Conservation (phyloP, 768 basidiomycete species). For the Phlebiopsis gigantea region DNA sequence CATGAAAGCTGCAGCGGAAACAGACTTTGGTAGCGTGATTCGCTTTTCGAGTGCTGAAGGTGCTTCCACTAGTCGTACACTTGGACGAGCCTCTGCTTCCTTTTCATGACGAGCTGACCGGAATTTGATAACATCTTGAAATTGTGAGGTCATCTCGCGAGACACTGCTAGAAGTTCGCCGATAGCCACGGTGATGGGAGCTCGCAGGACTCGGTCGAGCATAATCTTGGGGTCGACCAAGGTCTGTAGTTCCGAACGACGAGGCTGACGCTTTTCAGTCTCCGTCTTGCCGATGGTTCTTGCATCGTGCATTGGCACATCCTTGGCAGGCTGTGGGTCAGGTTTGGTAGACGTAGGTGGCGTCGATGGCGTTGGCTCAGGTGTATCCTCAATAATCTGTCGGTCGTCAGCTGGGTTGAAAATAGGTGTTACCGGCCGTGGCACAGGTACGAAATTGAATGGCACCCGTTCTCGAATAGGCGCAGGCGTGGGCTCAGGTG, state of each 20-base stretch:
- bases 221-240: not conserved
- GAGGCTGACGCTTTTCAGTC: not conserved
- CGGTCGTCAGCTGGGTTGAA: not conserved
- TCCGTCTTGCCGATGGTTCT: too few relatives aligned
- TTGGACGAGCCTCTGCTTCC: not conserved
- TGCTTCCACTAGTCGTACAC: not conserved
- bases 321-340: too few relatives aligned
- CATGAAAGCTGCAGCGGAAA: not conserved
- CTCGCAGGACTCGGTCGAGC: not conserved
- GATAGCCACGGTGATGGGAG: not conserved
- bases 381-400: too few relatives aligned
- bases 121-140: slow-evolving; percentile 2
- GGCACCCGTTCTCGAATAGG: too few relatives aligned
- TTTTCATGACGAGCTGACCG: not conserved
- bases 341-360: not conserved
- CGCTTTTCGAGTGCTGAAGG: too few relatives aligned
- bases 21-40: too few relatives aligned
- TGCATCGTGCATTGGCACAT: too few relatives aligned
- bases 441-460: not conserved
- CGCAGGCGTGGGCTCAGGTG: too few relatives aligned
- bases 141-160: slow-evolving; percentile 2
- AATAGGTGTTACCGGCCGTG: not conserved
- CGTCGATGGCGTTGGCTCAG: too few relatives aligned
- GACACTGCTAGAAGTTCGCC: slow-evolving; percentile 7
- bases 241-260: not conserved